A percentile compares a stretch with the other conserved stretches of the same genome.
Conservation (phyloP, 2,329 filamentous ascomycete genomes). For the Colletotrichum cuscutae region DNA sequence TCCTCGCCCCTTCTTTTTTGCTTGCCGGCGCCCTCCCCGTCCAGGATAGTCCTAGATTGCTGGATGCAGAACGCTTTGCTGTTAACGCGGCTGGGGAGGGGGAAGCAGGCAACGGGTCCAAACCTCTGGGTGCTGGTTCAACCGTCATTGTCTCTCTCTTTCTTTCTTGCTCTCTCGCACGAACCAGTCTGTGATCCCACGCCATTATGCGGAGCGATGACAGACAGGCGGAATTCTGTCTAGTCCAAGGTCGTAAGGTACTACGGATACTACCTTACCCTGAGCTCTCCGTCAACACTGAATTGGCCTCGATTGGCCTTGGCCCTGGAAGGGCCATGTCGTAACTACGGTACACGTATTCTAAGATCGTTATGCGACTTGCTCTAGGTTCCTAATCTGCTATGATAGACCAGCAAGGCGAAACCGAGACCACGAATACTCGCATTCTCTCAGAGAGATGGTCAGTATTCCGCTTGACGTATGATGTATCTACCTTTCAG, state of each 20-base stretch:
- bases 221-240: not conserved
- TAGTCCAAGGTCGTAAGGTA: not conserved
- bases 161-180: not conserved
- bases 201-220: not conserved
- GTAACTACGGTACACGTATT: not conserved
- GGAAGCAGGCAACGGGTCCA: not conserved
- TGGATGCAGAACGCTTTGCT: not conserved
- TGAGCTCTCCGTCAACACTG: not conserved
- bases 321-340: not conserved
- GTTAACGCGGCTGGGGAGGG: not conserved
- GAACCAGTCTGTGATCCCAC: not conserved
- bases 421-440: no score
- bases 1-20: not conserved
- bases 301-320: not conserved
- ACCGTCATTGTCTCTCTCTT: not conserved
- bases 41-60: not conserved
- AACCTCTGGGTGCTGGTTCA: not conserved
- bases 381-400: no score
- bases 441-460: no score
- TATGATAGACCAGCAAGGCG: no score
- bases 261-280: not conserved
- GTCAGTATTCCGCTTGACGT: not conserved
- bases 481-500: not conserved
- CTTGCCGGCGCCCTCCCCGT: not conserved
- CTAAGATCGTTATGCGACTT: not conserved